Evolutionary conservation across 179 eudicot genomes (phyloP), one percentile per base, ranked within the genome.

Genomic region (Silene noctiflora): DNA sequence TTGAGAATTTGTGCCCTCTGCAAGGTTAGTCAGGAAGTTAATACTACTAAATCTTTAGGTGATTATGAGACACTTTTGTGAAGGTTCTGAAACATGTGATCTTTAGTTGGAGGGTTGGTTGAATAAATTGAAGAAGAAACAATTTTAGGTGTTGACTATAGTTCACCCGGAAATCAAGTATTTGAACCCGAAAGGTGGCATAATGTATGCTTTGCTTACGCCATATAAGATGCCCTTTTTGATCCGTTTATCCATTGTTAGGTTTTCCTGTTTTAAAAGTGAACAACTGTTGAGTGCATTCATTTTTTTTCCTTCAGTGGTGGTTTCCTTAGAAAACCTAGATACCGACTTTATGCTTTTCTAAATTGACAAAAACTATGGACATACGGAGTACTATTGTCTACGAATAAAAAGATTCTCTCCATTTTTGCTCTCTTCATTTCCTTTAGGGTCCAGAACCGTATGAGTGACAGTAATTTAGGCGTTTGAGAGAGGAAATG

Each of bases 71-170:
- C 5, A 62, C 58, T 74, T 70, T 69, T 59, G 39, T 69, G 9
- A 67, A 8, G 17, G 46, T 53, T 25, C 21, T 70, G 59, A 53
- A 69, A 67, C 58, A 39, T 74, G 67, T 31, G 67, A 29, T n/a
- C n/a, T 39, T 64, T 64, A 69, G 75, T 78, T 78, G 79, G 62
- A 75, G 76, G 72, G 73, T 65, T 75, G 84, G 72, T 78, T 58
- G 25, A 27, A 63, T 67, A 53, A 31, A 9, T 56, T 17, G 11
- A 61, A 44, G 31, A 72, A 67, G 46, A 78, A 75, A 55, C 56
- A 71, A 24, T 53, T 68, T 69, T 70, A 53, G 78, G 81, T 81
- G 76, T 70, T 75, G 75, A 75, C 74, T 80, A 60, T 35, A 16
- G 14, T 79, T 62, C 29, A 61, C 61, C 78, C 73, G 27, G 35